Percentiles rank a stretch among this genome's conserved stretches.
phyloP scores from a whole-genome alignment of 2,329 filamentous ascomycete genomes.

The Fusarium continuum region DNA sequence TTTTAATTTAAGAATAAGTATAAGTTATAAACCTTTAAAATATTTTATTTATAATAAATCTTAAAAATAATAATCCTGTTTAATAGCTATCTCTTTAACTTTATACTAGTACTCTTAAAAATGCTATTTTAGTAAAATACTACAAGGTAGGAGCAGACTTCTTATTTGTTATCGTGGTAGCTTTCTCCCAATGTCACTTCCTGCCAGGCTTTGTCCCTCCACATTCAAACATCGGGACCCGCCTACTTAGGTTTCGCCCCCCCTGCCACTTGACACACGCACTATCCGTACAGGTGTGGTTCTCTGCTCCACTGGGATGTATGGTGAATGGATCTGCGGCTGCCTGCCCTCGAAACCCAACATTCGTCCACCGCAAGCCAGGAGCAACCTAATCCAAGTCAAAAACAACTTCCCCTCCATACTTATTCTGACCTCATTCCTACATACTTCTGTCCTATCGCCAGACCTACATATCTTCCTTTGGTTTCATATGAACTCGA shows the following conservation, averaged over 20 bases:
- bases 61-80: too few species aligned
- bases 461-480: constrained; percentile 2
- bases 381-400: neutral
- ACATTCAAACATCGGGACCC: constrained; percentile 3
- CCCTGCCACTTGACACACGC: constrained; percentile 25
- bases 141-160: too few species aligned
- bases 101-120: too few species aligned
- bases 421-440: neutral
- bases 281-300: too few species aligned
- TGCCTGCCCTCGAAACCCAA: constrained; percentile 33
- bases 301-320: neutral
- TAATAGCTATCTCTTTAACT: too few species aligned
- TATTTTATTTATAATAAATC: too few species aligned
- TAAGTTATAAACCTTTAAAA: too few species aligned
- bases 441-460: neutral
- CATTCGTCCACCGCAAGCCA: constrained; percentile 25
- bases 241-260: constrained; percentile 10
- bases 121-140: too few species aligned
- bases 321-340: constrained; percentile 19
- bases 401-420: constrained; percentile 30
- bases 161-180: too few species aligned
- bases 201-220: constrained; percentile 7
- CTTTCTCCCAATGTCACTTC: too few species aligned
- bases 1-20: too few species aligned
- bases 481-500: constrained; percentile 30